Conservation (phyloP, 169 alveolate species). For the Plasmodium fragile region DNA sequence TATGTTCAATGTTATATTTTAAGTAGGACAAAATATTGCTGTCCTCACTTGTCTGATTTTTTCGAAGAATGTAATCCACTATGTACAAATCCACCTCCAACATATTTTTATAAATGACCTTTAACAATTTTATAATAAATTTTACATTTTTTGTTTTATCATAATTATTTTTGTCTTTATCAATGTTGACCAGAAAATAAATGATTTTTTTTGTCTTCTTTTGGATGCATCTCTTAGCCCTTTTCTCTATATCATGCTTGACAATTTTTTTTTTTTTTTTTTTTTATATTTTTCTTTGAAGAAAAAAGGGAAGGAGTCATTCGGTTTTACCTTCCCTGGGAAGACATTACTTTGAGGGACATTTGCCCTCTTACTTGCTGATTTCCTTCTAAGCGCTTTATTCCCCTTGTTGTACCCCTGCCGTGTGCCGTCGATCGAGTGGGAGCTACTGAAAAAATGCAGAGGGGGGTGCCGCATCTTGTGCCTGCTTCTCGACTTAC, state of each 20-base stretch:
- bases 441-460: neutral
- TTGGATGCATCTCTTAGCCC: constrained; percentile 12
- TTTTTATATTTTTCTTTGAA: neutral
- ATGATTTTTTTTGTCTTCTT: constrained; percentile 21
- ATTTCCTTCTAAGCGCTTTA: neutral
- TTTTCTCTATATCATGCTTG: neutral
- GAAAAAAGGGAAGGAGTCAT: neutral
- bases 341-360: neutral
- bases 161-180: constrained; percentile 14
- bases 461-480: neutral
- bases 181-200: constrained; percentile 13
- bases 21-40: constrained; percentile 24
- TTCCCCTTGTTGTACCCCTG: neutral
- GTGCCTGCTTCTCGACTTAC: neutral
- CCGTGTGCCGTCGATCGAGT: neutral
- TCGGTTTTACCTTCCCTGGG: neutral
- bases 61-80: constrained; percentile 51
- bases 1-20: constrained; percentile 62
- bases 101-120: constrained; percentile 51
- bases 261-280: constrained; percentile 14
- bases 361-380: neutral
- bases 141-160: constrained; percentile 47
- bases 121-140: constrained; percentile 48
- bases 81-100: constrained; percentile 56
- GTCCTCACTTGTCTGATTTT: constrained; percentile 3